Evolutionary conservation across 306 rosid genomes (phyloP), one percentile per base, ranked within the genome.

Genomic region (Luffa aegyptiaca): DNA sequence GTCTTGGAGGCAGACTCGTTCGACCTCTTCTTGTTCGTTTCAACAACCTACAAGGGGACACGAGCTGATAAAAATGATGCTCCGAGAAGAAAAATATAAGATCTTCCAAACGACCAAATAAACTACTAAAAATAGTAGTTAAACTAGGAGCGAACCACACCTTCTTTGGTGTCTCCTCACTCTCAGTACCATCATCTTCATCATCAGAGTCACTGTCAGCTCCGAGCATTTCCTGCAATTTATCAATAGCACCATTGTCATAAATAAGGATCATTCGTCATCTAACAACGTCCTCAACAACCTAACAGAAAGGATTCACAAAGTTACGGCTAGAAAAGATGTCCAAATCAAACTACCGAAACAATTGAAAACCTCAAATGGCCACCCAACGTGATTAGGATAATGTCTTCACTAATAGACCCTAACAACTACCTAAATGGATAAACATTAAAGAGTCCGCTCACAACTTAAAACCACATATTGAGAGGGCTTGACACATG

Each of bases 91-190:
- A 0, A 2, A 26, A 26, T 26, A n/a, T n/a, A n/a, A 0, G 31
- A 26, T 26, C 31, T 26, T 26, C 31, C 31, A 26, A 26, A 26
- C 31, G 31, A 26, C 1, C 31, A 59, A n/a, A n/a, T 16, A 14
- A 52, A 35, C 18, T 0, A 11, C 31, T 7, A 12, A 10, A 20
- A 5, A 45, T 11, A 70, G 37, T 20, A 20, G 9, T 4, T 44
- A 5, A 21, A 45, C 18, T 18, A 10, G 33, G 56, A 10, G 4
- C 3, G 49, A 16, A 21, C 26, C 37, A 61, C 82, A 91, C 98
- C 96, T 92, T 92, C 83, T 88, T 88, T 2, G 90, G 89, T 66
- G 93, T 88, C 77, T 80, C 85, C 21, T 88, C 91, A 21, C 75
- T 56, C 0, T 65, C 87, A 0, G 8, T 11, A 10, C n/a, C 56